phyloP scores from a whole-genome alignment of 768 basidiomycete genomes.

The Kwoniella dendrophila region DNA sequence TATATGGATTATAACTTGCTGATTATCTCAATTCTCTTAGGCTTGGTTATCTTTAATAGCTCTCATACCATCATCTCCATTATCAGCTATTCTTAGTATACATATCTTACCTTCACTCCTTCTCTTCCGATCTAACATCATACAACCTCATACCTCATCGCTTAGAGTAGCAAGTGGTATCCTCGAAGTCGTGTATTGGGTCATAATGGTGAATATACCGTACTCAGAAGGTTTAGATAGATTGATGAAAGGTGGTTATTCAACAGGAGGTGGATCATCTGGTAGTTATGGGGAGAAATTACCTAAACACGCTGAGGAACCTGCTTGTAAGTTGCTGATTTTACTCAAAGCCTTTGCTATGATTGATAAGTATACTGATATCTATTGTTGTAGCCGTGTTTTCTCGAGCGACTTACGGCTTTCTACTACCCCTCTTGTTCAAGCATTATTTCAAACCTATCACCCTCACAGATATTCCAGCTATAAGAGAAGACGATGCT shows the following conservation, averaged over 20 bases:
- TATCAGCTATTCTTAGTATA: conserved; percentile 30
- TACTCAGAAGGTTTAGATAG: conserved; percentile 41
- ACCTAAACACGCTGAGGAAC: conserved; percentile 45
- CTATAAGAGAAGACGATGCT: conserved; percentile 51
- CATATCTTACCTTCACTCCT: conserved; percentile 46
- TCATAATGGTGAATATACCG: conserved; percentile 41
- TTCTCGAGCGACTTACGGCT: conserved; percentile 45
- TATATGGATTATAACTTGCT: neutral
- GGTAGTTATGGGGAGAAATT: conserved; percentile 37
- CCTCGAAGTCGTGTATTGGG: conserved; percentile 39
- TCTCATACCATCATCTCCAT: conserved; percentile 24
- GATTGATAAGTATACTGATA: neutral
- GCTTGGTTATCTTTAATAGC: conserved; percentile 32
- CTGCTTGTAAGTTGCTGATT: conserved; percentile 35
- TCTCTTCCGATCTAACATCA: conserved; percentile 24
- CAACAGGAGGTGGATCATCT: conserved; percentile 43
- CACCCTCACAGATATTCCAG: conserved; percentile 47
- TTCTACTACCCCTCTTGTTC: conserved; percentile 49
- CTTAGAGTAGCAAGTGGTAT: conserved; percentile 30
- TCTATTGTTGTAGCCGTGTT: conserved; percentile 34
- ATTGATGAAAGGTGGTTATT: conserved; percentile 35
- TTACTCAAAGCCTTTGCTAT: neutral
- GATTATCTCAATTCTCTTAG: conserved; percentile 16
- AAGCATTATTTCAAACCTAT: conserved; percentile 45
- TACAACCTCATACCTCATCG: conserved; percentile 13